Evolutionary conservation across 768 basidiomycete genomes (phyloP).

Genomic region (Pleurotus giganteus): DNA sequence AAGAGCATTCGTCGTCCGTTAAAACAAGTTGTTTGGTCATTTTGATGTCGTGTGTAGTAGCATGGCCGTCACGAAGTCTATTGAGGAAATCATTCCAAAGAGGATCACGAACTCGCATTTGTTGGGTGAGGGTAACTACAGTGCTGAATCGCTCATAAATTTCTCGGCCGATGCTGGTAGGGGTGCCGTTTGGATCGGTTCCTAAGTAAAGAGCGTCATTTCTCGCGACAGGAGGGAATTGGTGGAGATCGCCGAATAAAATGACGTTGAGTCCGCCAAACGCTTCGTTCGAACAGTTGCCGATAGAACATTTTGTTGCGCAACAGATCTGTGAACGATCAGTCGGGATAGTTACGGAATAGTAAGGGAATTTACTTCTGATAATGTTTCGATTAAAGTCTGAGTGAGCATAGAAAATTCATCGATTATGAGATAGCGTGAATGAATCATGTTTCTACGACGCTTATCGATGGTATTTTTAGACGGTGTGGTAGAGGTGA

Average conservation of each 20-base stretch:
- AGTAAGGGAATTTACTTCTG: constrained; percentile 1
- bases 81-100: constrained; percentile 29
- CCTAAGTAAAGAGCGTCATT: constrained; percentile 21
- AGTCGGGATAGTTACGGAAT: neutral
- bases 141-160: constrained; percentile 27
- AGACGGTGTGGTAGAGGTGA: neutral
- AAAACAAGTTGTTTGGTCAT: constrained; percentile 24
- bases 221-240: constrained; percentile 26
- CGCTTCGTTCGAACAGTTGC: neutral
- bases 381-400: constrained; percentile 20
- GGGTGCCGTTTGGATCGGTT: neutral
- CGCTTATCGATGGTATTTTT: neutral
- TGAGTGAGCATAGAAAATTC: constrained; percentile 33
- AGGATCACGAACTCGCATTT: constrained; percentile 27
- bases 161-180: constrained; percentile 12
- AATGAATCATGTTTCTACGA: neutral
- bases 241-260: constrained; percentile 31
- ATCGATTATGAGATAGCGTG: constrained; percentile 30
- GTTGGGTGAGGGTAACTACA: constrained; percentile 31
- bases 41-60: constrained; percentile 20
- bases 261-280: constrained; percentile 28
- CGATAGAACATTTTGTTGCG: neutral
- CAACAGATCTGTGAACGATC: neutral
- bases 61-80: constrained; percentile 21
- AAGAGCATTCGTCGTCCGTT: neutral